Evolutionary conservation across 257 asterid species (phyloP).

Genomic region (Pogostemon cablin): DNA sequence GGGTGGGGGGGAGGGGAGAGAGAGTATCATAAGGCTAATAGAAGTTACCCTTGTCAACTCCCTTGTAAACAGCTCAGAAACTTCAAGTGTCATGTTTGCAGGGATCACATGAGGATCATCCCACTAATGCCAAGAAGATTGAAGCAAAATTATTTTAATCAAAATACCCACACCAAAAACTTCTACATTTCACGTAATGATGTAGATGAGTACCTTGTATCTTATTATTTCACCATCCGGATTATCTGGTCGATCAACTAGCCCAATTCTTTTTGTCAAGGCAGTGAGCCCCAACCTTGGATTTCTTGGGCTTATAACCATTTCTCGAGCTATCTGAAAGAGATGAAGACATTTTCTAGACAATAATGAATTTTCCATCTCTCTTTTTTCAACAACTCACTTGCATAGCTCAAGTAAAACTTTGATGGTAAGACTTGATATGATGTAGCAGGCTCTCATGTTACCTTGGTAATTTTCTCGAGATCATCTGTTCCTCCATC

Average conservation of each 20-base stretch:
- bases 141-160: conserved; percentile 28
- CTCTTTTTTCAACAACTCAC: conserved; percentile 17
- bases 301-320: conserved; percentile 95
- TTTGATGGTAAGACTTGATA: conserved; percentile 13
- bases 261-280: conserved; percentile 77
- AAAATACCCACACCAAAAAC: conserved; percentile 25
- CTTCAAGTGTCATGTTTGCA: conserved; percentile 85
- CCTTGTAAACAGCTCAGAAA: conserved; percentile 88
- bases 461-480: conserved; percentile 93
- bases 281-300: conserved; percentile 89
- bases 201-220: conserved; percentile 60
- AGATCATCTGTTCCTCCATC: conserved; percentile 95
- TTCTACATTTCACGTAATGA: conserved; percentile 25
- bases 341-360: conserved; percentile 22
- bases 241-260: conserved; percentile 75
- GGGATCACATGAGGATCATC: conserved; percentile 92
- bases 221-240: conserved; percentile 86
- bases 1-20: not conserved
- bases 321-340: conserved; percentile 93
- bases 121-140: conserved; percentile 64
- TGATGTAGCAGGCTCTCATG: conserved; percentile 4
- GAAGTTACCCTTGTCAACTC: conserved; percentile 86
- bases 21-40: conserved; percentile 26
- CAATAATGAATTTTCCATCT: not conserved
- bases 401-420: not conserved